phyloP scores from a whole-genome alignment of 768 basidiomycete species.

The Pulveroboletus sp. region DNA sequence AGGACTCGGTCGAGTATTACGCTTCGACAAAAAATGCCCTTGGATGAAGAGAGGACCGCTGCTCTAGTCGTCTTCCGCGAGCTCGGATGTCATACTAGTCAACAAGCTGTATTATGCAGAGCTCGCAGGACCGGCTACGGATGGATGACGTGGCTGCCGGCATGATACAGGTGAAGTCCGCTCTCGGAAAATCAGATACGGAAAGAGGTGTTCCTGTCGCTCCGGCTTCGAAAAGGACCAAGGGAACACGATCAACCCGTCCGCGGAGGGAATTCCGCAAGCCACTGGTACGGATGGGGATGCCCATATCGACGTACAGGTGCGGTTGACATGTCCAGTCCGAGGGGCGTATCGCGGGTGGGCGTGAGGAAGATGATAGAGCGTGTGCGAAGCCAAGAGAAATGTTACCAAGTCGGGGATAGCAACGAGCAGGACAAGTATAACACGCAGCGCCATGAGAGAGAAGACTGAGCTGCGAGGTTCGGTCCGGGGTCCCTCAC shows the following conservation, averaged over 20 bases:
- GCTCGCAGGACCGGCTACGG: background rate
- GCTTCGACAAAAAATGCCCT: background rate
- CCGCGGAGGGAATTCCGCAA: slow-evolving; percentile 20
- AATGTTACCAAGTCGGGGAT: slow-evolving; percentile 17
- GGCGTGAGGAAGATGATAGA: slow-evolving; percentile 17
- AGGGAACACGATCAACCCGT: slow-evolving; percentile 19
- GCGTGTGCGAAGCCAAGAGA: slow-evolving; percentile 13
- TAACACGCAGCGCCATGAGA: slow-evolving; percentile 17
- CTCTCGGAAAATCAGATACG: slow-evolving; percentile 7
- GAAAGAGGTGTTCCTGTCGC: slow-evolving; percentile 1
- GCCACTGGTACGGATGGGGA: background rate
- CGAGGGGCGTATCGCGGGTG: slow-evolving; percentile 15
- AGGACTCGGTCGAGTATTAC: background rate
- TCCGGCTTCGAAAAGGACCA: slow-evolving; percentile 12
- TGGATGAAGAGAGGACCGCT: too few species aligned
- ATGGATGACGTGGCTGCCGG: slow-evolving; percentile 6
- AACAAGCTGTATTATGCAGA: background rate
- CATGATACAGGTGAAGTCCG: slow-evolving; percentile 1
- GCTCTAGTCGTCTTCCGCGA: too few species aligned
- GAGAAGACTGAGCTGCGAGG: slow-evolving; percentile 12
- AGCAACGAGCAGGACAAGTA: slow-evolving; percentile 19
- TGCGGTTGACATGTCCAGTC: slow-evolving; percentile 10
- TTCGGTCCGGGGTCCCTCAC: slow-evolving; percentile 13
- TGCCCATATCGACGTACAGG: slow-evolving; percentile 4
- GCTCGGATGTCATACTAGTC: too few species aligned